A percentile compares a stretch with the other conserved stretches of the same genome.
Evolutionary conservation across 148 eudicot genomes (phyloP).

Genomic region (Rhododendron vialii): DNA sequence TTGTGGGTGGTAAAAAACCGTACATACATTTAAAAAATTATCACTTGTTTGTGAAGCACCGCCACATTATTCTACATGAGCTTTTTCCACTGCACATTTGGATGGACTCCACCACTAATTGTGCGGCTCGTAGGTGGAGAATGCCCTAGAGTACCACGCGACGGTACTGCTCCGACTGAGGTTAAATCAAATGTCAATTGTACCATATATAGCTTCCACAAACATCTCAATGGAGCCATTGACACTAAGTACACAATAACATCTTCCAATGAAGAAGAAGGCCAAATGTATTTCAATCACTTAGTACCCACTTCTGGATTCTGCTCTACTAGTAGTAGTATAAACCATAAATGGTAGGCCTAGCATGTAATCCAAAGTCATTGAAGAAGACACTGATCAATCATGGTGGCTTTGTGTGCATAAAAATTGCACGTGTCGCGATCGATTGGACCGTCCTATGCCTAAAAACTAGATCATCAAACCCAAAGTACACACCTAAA

Average conservation of each 20-base stretch:
- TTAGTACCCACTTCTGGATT: background rate
- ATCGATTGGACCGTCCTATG: background rate
- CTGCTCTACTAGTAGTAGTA: background rate
- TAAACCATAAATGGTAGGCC: background rate
- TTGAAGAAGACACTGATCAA: background rate
- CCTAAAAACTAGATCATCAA: background rate
- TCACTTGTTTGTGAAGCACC: too few relatives aligned
- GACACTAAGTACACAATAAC: background rate
- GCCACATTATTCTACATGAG: background rate
- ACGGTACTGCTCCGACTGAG: background rate
- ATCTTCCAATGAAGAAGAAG: background rate
- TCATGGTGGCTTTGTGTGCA: background rate
- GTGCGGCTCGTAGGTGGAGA: background rate
- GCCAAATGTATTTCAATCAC: background rate
- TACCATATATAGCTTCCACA: background rate
- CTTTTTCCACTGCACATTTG: background rate
- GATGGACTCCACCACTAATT: background rate
- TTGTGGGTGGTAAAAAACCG: too few relatives aligned
- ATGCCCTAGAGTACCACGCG: background rate
- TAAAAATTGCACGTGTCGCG: background rate
- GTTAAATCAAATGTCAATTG: background rate
- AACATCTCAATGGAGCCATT: background rate
- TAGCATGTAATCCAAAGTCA: slow-evolving; percentile 1
- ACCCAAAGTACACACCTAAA: background rate
- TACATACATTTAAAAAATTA: too few relatives aligned